Evolutionary conservation across 2,329 filamentous ascomycete species (phyloP), one percentile per base, ranked within the genome.

Genomic region (Nemania sp.): DNA sequence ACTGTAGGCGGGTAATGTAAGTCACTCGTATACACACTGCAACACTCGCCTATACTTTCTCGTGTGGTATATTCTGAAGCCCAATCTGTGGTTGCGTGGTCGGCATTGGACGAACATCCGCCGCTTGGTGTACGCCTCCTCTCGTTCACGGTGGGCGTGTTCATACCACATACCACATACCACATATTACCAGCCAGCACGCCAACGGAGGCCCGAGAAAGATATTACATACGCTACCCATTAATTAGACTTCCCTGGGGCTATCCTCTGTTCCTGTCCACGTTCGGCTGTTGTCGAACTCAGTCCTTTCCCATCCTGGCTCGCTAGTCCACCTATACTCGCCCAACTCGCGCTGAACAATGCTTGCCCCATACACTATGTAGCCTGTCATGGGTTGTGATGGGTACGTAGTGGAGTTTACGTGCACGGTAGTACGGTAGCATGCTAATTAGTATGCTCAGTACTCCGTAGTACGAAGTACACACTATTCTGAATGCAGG

Each of bases 291-390:
- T 40, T 36, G 37, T 43, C 41, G 33, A 17, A 23, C 43, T 44
- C 31, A 22, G 30, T 41, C 42, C 31, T 56, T 56, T 56, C 43
- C 53, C 37, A 39, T 31, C 48, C 48, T 22, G 53, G 53, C 22
- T 37, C 23, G 19, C 23, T 14, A 8, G 23, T 33, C 26, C 39
- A 14, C n/a, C 14, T 41, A 17, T 36, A 48, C 26, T 34, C 30
- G 43, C 48, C 53, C 44, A 46, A 48, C 20, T 11, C 23, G 23
- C 19, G 11, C 28, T 31, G 28, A 4, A 31, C 28, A n/a, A 31
- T 31, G n/a, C 5, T 14, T 28, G 11, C 26, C 6, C 26, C 26
- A 28, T 28, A 28, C 5, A 24, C 23, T 40, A 31, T 41, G 15
- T 49, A 41, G 19, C 34, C 47, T 22, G 28, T 50, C 42, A 23